Evolutionary conservation across 2,329 filamentous ascomycete genomes (phyloP), one percentile per base, ranked within the genome.

Genomic region (Calonectria fujianensis): DNA sequence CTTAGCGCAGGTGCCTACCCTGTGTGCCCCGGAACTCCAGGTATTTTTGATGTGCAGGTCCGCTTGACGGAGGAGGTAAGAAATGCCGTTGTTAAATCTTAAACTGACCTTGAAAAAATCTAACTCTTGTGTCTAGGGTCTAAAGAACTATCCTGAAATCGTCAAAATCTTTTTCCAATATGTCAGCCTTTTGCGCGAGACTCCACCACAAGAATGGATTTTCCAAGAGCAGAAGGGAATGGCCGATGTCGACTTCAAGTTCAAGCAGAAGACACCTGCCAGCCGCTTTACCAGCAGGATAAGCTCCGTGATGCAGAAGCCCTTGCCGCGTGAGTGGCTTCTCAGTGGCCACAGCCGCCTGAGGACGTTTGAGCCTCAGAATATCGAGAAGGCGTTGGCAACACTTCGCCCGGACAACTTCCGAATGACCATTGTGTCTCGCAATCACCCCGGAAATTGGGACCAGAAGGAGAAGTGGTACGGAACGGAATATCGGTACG

Each of bases 401-500:
- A 94, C 91, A 81, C 86, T 99, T 63, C 90, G 93, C 27, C 94
- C 96, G 0, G 96, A 98, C 83, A 98, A 98, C 82, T 96, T 98
- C 86, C 92, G 95, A 37, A 90, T 98, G 84, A 93, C 92, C 2
- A 89, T 98, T 65, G 92, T 97, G 35, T 96, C 95, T 31, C 94
- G 96, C 82, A 93, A 94, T 11, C 94, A 93, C 78, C 96, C 96
- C 0, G 96, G 95, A 0, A 90, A 92, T 67, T 98, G 95, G 95
- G 91, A 97, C 77, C 87, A 93, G 83, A 97, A 94, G 82, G 97
- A 99, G 87, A 95, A 96, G 83, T 99, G 97, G 97, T 99, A 99
- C 80, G 96, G 96, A 11, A 99, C 97, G 0, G 96, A 98, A 82
- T 98, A 98, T 86, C 94, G 92, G 76, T 90, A 93, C 39, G 94